phyloP scores from a whole-genome alignment of 495 filamentous ascomycete genomes.

The Penicillium egyptiacum region DNA sequence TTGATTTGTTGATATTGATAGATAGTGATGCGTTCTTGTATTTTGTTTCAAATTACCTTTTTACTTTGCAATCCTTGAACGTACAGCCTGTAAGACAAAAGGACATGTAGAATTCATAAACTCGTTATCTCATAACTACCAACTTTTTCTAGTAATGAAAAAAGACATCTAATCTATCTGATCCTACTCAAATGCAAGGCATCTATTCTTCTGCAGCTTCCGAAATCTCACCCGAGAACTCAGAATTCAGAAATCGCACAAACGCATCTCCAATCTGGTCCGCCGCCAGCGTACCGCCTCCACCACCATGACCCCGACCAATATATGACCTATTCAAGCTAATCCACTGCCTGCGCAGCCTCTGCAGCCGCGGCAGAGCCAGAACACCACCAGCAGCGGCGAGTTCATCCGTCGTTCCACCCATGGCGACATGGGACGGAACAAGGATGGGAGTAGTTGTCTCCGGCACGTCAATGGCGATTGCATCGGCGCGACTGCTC shows the following conservation, averaged over 20 bases:
- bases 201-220: conserved; percentile 18
- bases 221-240: conserved; percentile 33
- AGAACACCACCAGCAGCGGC: conserved; percentile 52
- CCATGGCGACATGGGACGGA: conserved; percentile 49
- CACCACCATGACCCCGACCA: conserved; percentile 31
- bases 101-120: conserved; percentile 12
- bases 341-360: conserved; percentile 84
- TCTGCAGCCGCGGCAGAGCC: conserved; percentile 74
- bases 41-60: conserved; percentile 3
- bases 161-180: not conserved
- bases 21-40: conserved; percentile 3
- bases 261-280: conserved; percentile 48
- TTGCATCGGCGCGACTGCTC: conserved; percentile 24
- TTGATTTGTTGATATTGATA: conserved; percentile 10
- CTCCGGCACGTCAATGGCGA: conserved; percentile 45
- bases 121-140: conserved; percentile 17
- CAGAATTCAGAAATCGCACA: conserved; percentile 49
- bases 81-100: not conserved
- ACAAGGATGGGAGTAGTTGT: conserved; percentile 45
- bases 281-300: conserved; percentile 28
- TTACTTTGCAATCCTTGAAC: not conserved
- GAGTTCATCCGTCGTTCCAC: conserved; percentile 44
- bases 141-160: conserved; percentile 10
- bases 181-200: not conserved
- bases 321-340: conserved; percentile 62